phyloP scores from a whole-genome alignment of 768 basidiomycete genomes.

The Mycena galericulata region DNA sequence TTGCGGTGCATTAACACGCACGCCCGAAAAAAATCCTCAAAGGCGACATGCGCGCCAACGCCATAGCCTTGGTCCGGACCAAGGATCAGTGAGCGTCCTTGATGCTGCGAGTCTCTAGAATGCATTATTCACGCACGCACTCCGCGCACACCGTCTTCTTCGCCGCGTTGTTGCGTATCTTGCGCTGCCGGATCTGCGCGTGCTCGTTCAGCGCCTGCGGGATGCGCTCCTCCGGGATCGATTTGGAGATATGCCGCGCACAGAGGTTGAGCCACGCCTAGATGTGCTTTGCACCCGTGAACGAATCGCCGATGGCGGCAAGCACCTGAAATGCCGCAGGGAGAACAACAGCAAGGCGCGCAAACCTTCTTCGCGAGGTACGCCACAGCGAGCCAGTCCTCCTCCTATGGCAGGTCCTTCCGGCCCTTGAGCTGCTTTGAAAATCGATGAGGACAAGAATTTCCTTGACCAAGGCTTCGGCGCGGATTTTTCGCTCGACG shows the following conservation, averaged over 20 bases:
- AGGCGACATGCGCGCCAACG: slow-evolving; percentile 76
- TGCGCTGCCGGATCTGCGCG: slow-evolving; percentile 18
- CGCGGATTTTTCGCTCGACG: slow-evolving; percentile 63
- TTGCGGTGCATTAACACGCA: slow-evolving; percentile 59
- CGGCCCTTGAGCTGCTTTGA: slow-evolving; percentile 82
- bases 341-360: neutral
- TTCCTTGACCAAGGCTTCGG: slow-evolving; percentile 79
- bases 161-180: slow-evolving; percentile 17
- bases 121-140: no score
- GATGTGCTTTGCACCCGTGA: slow-evolving; percentile 91
- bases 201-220: slow-evolving; percentile 53
- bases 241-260: slow-evolving; percentile 88
- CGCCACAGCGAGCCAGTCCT: slow-evolving; percentile 77
- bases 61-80: no score
- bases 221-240: slow-evolving; percentile 81
- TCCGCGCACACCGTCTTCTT: slow-evolving; percentile 28
- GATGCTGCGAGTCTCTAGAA: no score
- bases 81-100: no score
- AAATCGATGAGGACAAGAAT: slow-evolving; percentile 85
- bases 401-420: slow-evolving; percentile 76
- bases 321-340: slow-evolving; percentile 63
- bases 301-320: slow-evolving; percentile 88
- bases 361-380: slow-evolving; percentile 85
- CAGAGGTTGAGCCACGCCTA: slow-evolving; percentile 90
- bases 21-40: slow-evolving; percentile 45